A percentile compares a stretch with the other conserved stretches of the same genome.
Conservation (phyloP, 169 alveolate species). For the Babesia divergens region DNA sequence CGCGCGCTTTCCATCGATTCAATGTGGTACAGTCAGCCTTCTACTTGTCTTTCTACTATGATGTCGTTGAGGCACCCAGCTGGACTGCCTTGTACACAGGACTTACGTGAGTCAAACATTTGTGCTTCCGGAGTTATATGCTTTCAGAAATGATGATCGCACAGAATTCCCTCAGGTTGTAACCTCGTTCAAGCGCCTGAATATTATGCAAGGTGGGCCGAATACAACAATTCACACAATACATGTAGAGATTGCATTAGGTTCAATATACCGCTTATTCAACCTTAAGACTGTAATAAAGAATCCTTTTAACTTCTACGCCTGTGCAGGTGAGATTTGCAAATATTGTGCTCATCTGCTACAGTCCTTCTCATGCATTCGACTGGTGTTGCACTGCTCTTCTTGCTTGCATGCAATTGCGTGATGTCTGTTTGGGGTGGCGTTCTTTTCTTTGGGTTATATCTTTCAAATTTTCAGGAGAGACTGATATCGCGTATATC, state of each 20-base stretch:
- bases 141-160: conserved; percentile 10
- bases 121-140: background rate
- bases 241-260: conserved; percentile 15
- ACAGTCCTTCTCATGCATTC: conserved; percentile 26
- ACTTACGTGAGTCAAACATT: conserved; percentile 8
- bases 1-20: background rate
- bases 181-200: conserved; percentile 27
- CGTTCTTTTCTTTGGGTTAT: conserved; percentile 19
- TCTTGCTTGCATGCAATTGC: conserved; percentile 7
- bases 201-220: conserved; percentile 38
- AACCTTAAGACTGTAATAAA: background rate
- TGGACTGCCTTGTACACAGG: conserved; percentile 5
- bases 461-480: conserved; percentile 24
- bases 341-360: background rate
- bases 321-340: conserved; percentile 15
- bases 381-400: conserved; percentile 23
- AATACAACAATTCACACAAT: background rate
- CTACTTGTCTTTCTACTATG: conserved; percentile 52
- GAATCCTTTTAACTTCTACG: conserved; percentile 47
- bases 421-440: conserved; percentile 31
- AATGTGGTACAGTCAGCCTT: conserved; percentile 25
- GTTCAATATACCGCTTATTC: conserved; percentile 22
- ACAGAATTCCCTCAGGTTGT: conserved; percentile 35
- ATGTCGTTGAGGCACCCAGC: conserved; percentile 30
- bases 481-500: conserved; percentile 22